Evolutionary conservation across 148 eudicot species (phyloP).

Genomic region (Diospyros lotus): DNA sequence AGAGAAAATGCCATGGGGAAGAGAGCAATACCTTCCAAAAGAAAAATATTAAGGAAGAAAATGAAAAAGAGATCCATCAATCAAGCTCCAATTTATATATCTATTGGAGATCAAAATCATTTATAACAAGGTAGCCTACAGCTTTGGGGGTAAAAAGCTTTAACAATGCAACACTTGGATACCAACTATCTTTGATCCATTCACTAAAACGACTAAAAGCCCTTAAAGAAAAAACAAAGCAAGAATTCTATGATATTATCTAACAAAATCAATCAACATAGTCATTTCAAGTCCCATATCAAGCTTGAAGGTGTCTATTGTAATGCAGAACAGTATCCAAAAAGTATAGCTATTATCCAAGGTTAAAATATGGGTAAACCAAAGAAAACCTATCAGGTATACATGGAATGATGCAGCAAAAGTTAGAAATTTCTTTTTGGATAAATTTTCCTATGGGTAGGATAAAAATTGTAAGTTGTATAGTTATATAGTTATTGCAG

Average conservation of each 20-base stretch:
- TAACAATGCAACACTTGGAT: too few species aligned
- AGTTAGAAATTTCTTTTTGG: neutral
- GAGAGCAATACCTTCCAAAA: too few species aligned
- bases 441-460: neutral
- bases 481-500: neutral
- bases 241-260: neutral
- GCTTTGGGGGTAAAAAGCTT: too few species aligned
- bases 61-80: too few species aligned
- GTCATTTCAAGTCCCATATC: neutral
- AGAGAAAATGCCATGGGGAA: too few species aligned
- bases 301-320: neutral
- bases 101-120: too few species aligned
- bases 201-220: too few species aligned
- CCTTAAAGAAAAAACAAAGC: too few species aligned
- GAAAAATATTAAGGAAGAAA: too few species aligned
- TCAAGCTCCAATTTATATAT: too few species aligned
- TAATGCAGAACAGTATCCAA: neutral
- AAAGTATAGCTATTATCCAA: slow-evolving; percentile 1
- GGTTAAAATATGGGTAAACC: neutral
- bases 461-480: neutral
- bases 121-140: too few species aligned
- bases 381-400: neutral
- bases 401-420: neutral
- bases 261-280: neutral
- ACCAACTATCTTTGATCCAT: too few species aligned